phyloP scores from a whole-genome alignment of 1,284 basidiomycete species.

The Cutaneotrichosporon sp. region DNA sequence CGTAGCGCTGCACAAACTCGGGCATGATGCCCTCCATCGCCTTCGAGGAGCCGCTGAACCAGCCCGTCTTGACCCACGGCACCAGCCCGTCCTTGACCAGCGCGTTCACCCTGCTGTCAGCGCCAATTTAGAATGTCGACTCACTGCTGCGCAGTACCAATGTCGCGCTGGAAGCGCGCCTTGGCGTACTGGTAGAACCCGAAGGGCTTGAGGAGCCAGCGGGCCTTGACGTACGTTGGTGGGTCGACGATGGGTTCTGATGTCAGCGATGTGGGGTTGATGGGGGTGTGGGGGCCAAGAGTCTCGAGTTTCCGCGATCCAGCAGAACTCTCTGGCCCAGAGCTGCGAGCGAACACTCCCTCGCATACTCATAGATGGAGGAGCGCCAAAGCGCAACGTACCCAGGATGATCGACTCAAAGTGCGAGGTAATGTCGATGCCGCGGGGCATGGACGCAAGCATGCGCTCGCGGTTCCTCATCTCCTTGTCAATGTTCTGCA shows the following conservation, averaged over 20 bases:
- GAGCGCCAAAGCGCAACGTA: too few species aligned
- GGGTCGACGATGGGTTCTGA: conserved; percentile 21
- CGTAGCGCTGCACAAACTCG: conserved; percentile 5
- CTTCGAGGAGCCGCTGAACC: background rate
- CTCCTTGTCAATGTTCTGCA: conserved; percentile 19
- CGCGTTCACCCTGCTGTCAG: background rate
- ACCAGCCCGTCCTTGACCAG: conserved; percentile 6
- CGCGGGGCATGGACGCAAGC: conserved; percentile 12
- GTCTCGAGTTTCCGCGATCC: background rate
- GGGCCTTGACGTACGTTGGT: background rate
- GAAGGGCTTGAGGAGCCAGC: conserved; percentile 4
- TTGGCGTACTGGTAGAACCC: background rate
- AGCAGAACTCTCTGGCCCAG: background rate
- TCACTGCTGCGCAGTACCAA: background rate
- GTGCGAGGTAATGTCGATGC: conserved; percentile 9
- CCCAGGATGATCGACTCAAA: conserved; percentile 12
- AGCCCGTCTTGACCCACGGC: background rate
- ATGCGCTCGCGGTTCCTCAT: conserved; percentile 14
- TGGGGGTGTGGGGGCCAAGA: too few species aligned
- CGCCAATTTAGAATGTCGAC: background rate
- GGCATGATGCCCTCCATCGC: background rate
- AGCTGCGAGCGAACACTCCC: background rate
- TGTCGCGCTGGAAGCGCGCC: conserved; percentile 8
- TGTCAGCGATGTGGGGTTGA: too few species aligned
- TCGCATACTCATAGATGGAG: background rate